Percentiles rank a stretch among this genome's conserved stretches.
phyloP scores from a whole-genome alignment of 768 basidiomycete genomes.

The Mycena belliarum region DNA sequence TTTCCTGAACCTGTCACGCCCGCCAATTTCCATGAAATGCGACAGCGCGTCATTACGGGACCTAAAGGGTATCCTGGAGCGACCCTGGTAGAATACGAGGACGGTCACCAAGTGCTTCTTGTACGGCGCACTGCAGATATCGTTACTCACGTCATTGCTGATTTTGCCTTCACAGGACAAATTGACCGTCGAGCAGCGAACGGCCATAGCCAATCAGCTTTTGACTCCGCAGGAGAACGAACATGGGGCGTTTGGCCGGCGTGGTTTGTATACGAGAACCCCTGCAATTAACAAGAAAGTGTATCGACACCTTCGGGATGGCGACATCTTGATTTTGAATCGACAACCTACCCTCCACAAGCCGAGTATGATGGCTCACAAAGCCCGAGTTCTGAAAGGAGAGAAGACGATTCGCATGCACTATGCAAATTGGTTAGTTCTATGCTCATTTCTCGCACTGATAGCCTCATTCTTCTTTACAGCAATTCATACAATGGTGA shows the following conservation, averaged over 20 bases:
- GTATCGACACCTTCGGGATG: constrained; percentile 90
- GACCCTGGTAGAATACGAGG: constrained; percentile 92
- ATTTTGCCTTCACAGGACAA: constrained; percentile 59
- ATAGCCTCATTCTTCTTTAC: constrained; percentile 22
- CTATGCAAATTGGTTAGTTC: constrained; percentile 93
- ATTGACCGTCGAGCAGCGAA: constrained; percentile 83
- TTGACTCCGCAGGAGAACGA: constrained; percentile 87
- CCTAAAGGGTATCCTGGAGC: constrained; percentile 90
- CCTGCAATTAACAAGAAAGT: constrained; percentile 94
- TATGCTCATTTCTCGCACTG: constrained; percentile 2
- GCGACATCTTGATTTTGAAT: constrained; percentile 93
- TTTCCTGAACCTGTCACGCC: constrained; percentile 97
- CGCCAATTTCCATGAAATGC: constrained; percentile 84
- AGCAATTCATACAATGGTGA: constrained; percentile 97
- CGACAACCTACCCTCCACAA: constrained; percentile 98
- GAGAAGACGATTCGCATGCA: constrained; percentile 99
- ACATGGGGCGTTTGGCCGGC: constrained; percentile 41
- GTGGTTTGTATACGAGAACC: constrained; percentile 75
- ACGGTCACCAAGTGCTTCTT: constrained; percentile 83
- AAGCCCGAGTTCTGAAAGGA: constrained; percentile 85
- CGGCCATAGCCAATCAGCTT: constrained; percentile 93
- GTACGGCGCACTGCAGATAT: constrained; percentile 40
- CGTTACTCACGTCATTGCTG: background rate
- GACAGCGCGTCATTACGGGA: constrained; percentile 89
- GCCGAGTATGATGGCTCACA: constrained; percentile 99